A percentile compares a stretch with the other conserved stretches of the same genome.
Conservation (phyloP, 2,329 filamentous ascomycete genomes). For the Triangularia setosa region DNA sequence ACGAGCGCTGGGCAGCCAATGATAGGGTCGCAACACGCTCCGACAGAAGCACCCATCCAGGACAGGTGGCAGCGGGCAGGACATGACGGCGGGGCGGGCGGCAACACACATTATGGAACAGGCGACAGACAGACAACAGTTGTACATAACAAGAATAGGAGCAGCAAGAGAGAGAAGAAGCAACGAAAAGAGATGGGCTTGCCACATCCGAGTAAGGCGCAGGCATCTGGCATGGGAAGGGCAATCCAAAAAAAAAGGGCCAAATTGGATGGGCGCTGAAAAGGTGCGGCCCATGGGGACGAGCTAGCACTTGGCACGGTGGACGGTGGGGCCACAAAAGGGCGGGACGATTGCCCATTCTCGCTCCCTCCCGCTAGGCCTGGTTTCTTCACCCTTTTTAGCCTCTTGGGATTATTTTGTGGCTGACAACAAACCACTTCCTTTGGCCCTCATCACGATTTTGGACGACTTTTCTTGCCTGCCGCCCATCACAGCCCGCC, state of each 20-base stretch:
- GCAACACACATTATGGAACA: not conserved
- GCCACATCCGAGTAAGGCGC: not conserved
- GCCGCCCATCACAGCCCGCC: no score
- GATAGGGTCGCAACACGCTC: not conserved
- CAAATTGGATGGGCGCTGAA: not conserved
- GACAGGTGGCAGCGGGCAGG: not conserved
- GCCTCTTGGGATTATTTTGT: conserved; percentile 11
- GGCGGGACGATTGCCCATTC: not conserved
- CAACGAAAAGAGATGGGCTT: not conserved
- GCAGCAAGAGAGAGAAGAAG: not conserved
- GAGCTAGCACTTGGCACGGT: not conserved
- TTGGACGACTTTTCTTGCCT: no score
- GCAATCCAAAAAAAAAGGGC: not conserved
- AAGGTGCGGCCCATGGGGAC: not conserved
- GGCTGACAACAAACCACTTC: not conserved
- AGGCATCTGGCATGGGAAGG: not conserved
- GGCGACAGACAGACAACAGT: no score
- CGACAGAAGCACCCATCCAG: not conserved
- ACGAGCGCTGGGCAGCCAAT: not conserved
- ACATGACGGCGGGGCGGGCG: not conserved
- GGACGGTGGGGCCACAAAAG: conserved; percentile 4
- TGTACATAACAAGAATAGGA: not conserved
- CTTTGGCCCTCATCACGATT: no score
- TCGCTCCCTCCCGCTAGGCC: not conserved
- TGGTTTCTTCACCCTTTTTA: conserved; percentile 8